phyloP scores from a whole-genome alignment of 306 rosid genomes.

The Vicia faba region DNA sequence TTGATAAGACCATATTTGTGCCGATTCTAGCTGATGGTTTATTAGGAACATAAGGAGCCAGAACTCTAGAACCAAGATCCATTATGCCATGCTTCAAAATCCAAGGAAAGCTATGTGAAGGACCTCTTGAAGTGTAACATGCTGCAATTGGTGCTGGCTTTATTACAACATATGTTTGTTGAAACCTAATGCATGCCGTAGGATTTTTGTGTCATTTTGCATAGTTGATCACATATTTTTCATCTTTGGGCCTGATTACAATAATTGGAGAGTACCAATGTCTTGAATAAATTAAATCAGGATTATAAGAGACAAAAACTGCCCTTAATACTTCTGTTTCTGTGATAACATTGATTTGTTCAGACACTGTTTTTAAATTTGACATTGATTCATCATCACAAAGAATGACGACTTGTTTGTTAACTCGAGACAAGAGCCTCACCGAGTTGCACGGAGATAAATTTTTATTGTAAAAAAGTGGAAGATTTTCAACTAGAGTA shows the following conservation, averaged over 20 bases:
- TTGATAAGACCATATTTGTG: neutral
- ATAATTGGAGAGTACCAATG: conserved; percentile 28
- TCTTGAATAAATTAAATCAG: neutral
- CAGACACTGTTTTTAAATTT: neutral
- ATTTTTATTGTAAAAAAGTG: conserved; percentile 29
- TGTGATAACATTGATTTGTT: neutral
- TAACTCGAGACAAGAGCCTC: neutral
- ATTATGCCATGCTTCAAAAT: conserved; percentile 46
- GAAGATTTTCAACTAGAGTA: conserved; percentile 24
- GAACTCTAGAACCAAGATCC: conserved; percentile 40
- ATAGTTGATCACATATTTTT: conserved; percentile 34
- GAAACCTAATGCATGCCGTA: conserved; percentile 42
- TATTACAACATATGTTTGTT: conserved; percentile 39
- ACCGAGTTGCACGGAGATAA: conserved; percentile 41
- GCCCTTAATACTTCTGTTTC: conserved; percentile 33
- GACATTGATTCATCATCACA: conserved; percentile 25
- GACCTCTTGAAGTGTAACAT: conserved; percentile 48
- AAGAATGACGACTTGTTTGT: conserved; percentile 19
- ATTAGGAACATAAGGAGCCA: conserved; percentile 38
- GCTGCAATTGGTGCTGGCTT: conserved; percentile 49
- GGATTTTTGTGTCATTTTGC: conserved; percentile 8
- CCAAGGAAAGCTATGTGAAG: conserved; percentile 31
- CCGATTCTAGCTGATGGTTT: neutral
- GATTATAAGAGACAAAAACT: conserved; percentile 32
- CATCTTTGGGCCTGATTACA: conserved; percentile 44